Conservation (phyloP, 805 yeast species). For the Zygosaccharomyces rouxii region DNA sequence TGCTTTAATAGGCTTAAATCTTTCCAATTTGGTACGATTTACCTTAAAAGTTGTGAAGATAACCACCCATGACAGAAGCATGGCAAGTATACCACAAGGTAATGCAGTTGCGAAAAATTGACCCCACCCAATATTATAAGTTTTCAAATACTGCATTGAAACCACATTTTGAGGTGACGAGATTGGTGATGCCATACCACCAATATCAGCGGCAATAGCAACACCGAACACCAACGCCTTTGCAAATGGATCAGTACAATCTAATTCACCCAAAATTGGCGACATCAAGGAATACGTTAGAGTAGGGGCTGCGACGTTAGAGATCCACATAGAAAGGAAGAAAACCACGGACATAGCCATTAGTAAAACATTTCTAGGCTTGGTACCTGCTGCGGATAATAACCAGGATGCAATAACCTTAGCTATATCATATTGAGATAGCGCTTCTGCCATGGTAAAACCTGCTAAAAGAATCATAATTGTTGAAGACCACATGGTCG, state of each 20-base stretch:
- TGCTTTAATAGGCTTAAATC: constrained; percentile 52
- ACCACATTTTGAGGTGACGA: constrained; percentile 94
- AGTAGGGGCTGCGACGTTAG: constrained; percentile 96
- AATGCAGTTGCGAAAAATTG: constrained; percentile 88
- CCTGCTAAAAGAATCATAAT: constrained; percentile 89
- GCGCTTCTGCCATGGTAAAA: constrained; percentile 87
- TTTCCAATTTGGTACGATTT: constrained; percentile 42
- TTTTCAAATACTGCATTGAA: constrained; percentile 76
- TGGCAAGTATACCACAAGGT: constrained; percentile 65
- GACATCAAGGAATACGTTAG: constrained; percentile 81
- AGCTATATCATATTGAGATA: constrained; percentile 86
- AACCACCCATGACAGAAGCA: constrained; percentile 67
- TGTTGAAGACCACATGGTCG: constrained; percentile 92
- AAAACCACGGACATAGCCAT: constrained; percentile 82
- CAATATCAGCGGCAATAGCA: constrained; percentile 86
- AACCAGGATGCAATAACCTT: constrained; percentile 83
- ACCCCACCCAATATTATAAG: constrained; percentile 68
- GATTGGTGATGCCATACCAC: constrained; percentile 96
- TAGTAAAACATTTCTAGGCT: constrained; percentile 70
- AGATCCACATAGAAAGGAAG: constrained; percentile 89
- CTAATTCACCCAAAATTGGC: constrained; percentile 76
- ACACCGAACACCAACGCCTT: constrained; percentile 84
- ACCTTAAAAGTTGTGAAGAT: constrained; percentile 53
- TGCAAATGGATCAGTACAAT: constrained; percentile 72
- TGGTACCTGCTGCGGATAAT: constrained; percentile 72